A percentile compares a stretch with the other conserved stretches of the same genome.
phyloP scores from a whole-genome alignment of 441 rosid species.

The Populus hybrid region DNA sequence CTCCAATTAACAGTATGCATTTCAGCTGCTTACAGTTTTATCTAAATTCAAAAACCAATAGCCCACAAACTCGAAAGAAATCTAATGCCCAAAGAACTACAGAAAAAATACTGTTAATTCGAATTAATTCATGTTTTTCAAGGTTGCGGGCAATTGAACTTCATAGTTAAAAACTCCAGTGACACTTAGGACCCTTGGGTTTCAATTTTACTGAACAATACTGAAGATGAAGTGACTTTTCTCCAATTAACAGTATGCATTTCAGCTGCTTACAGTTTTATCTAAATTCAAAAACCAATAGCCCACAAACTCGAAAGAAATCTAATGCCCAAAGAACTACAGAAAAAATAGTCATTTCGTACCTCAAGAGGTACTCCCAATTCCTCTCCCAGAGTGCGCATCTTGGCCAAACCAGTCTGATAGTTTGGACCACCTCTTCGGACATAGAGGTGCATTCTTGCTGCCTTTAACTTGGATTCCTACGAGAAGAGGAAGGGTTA shows the following conservation, averaged over 20 bases:
- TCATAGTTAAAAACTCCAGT: not conserved
- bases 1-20: not conserved
- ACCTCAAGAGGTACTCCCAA: constrained; percentile 87
- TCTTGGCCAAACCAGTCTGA: constrained; percentile 80
- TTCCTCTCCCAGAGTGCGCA: constrained; percentile 79
- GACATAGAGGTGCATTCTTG: constrained; percentile 86
- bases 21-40: not conserved
- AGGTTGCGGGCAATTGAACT: not conserved
- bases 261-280: not conserved
- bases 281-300: not conserved
- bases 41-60: not conserved
- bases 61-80: not conserved
- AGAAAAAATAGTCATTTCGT: constrained; percentile 3
- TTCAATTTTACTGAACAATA: not conserved
- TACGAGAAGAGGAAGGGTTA: constrained; percentile 12
- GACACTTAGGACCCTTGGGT: not conserved
- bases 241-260: not conserved
- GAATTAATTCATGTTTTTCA: not conserved
- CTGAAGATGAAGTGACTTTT: not conserved
- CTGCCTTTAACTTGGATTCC: constrained; percentile 86
- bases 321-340: not conserved
- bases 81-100: not conserved
- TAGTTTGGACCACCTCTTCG: constrained; percentile 96
- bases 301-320: not conserved
- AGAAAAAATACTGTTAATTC: not conserved